Evolutionary conservation across 2,329 filamentous ascomycete genomes (phyloP).

Genomic region (Chalaropsis thielavioides): DNA sequence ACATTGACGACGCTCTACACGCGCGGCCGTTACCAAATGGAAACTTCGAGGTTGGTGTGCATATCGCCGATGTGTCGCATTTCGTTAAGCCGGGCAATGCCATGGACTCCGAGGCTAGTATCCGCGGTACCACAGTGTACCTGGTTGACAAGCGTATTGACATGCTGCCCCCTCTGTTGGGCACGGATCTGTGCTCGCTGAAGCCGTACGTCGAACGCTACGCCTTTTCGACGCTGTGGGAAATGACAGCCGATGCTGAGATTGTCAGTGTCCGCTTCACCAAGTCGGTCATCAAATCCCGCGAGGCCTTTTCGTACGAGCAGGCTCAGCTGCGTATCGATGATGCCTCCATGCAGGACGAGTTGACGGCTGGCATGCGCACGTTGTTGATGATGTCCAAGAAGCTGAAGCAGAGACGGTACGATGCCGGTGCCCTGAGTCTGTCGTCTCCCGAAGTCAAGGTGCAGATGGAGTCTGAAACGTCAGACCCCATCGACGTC

Average conservation of each 20-base stretch:
- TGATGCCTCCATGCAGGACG: conserved; percentile 72
- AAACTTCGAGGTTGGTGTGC: conserved; percentile 90
- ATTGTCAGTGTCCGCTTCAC: conserved; percentile 79
- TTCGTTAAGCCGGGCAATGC: conserved; percentile 95
- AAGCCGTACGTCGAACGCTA: conserved; percentile 96
- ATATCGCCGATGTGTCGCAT: conserved; percentile 98
- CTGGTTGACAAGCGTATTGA: conserved; percentile 98
- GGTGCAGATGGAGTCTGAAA: conserved; percentile 75
- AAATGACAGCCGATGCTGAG: conserved; percentile 71
- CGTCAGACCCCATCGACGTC: conserved; percentile 88
- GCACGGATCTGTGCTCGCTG: conserved; percentile 88
- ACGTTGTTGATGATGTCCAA: conserved; percentile 77
- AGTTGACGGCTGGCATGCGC: conserved; percentile 80
- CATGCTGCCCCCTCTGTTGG: conserved; percentile 93
- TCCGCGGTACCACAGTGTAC: conserved; percentile 92
- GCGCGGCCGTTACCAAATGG: conserved; percentile 74
- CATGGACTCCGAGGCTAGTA: conserved; percentile 90
- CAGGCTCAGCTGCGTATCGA: conserved; percentile 90
- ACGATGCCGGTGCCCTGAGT: conserved; percentile 89
- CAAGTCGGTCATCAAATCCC: conserved; percentile 93
- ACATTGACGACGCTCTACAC: conserved; percentile 95
- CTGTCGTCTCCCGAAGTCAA: conserved; percentile 96
- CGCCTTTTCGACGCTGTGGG: conserved; percentile 78
- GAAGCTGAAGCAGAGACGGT: conserved; percentile 84
- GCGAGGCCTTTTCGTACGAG: conserved; percentile 96